Evolutionary conservation across 176 grass and related monocot species (phyloP).

Genomic region (Oryza longistaminata): DNA sequence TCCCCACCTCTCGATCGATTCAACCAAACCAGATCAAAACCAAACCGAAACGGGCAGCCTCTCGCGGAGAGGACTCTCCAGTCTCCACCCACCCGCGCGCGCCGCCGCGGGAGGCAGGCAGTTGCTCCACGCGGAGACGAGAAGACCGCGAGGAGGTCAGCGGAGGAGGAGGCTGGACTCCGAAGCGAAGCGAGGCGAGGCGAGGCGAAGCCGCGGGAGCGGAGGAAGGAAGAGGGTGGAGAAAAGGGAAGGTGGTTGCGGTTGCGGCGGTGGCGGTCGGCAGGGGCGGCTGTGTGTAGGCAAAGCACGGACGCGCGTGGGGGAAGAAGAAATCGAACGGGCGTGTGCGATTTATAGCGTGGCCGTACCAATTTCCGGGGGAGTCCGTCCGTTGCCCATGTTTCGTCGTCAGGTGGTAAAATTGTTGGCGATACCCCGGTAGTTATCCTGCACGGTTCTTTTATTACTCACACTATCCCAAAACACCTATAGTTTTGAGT

Average conservation of each 20-base stretch:
- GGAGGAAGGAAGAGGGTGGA: background rate
- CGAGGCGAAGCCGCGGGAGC: no score
- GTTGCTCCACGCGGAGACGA: background rate
- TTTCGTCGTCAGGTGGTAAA: no score
- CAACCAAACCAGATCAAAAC: constrained; percentile 9
- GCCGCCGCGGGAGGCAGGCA: background rate
- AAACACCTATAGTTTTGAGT: no score
- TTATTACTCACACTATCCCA: no score
- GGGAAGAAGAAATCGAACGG: no score
- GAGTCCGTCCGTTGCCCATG: background rate
- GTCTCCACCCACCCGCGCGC: background rate
- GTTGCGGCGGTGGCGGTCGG: no score
- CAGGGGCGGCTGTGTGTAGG: background rate
- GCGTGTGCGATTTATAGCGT: background rate
- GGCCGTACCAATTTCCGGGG: background rate
- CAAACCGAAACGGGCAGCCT: background rate
- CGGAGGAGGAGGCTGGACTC: background rate
- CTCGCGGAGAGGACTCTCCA: background rate
- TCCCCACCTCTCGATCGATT: background rate
- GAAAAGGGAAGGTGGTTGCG: constrained; percentile 16
- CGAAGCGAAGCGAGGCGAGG: background rate
- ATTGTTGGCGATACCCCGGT: no score
- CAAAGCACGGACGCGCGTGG: no score
- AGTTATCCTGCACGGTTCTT: no score
- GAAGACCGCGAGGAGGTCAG: constrained; percentile 39